Base-by-base conservation (phyloP, 2,329 filamentous ascomycete genomes). In the Cladosporium phlei region DNA sequence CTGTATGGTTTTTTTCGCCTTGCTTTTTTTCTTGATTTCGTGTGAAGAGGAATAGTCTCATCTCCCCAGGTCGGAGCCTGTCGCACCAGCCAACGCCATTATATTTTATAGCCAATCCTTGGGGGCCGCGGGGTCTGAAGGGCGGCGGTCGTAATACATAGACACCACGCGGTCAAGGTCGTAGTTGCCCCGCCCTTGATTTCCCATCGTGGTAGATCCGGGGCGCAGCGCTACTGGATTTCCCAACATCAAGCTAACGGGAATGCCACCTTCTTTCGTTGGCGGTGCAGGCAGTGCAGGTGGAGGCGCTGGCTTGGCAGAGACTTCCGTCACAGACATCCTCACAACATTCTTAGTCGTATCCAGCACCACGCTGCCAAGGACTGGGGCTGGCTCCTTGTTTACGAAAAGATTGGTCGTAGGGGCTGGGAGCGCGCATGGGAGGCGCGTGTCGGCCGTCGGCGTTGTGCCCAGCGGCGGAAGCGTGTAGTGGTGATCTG, bases 281-380 rank as follows among this genome's bases (percentile, higher is more conserved):
- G n/a, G n/a, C n/a, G n/a, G n/a, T n/a, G n/a, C n/a, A n/a, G 42
- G 42, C 8, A 33, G 30, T n/a, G 42, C 29, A 4, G 39, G 11
- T 2, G 42, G n/a, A n/a, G n/a, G 42, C 24, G 33, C 20, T 37
- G 11, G 42, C 4, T 11, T 22, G 12, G 19, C 24, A n/a, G 22
- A 24, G 12, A 28, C 32, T 12, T 45, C 30, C 32, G 16, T 20
- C 16, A 14, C 16, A 11, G 29, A 33, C 2, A 11, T 27, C 14
- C 17, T 22, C 11, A 11, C 5, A 2, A 35, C 4, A 5, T 27
- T 24, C 37, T 24, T 77, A 75, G 50, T 83, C 79, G 57, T 83
- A 83, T 34, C 80, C 80, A 24, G 80, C 80, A 33, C 80, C 80
- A 61, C 80, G 67, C 66, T 83, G 79, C 80, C 80, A 83, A 44